phyloP scores from a whole-genome alignment of 306 rosid species.

The Cucurbita argyrosperma region DNA sequence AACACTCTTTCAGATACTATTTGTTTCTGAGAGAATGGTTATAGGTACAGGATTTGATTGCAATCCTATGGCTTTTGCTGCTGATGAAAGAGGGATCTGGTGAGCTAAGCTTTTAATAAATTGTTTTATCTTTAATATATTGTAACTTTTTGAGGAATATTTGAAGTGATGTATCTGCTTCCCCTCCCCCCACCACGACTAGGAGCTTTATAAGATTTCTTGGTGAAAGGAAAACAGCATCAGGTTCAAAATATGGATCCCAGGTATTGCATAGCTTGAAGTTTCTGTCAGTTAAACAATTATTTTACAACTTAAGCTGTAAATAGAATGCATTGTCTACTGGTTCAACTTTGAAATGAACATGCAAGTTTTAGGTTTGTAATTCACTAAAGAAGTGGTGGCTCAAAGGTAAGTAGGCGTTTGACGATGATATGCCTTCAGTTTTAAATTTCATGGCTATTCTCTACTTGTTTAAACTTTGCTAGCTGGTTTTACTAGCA shows the following conservation, averaged over 20 bases:
- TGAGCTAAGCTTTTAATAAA: slow-evolving; percentile 19
- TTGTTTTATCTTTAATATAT: background rate
- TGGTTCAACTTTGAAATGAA: background rate
- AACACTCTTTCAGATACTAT: slow-evolving; percentile 56
- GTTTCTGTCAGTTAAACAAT: background rate
- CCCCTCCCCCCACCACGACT: background rate
- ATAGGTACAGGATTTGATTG: slow-evolving; percentile 91
- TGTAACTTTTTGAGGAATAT: slow-evolving; percentile 9
- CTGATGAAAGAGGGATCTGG: slow-evolving; percentile 84
- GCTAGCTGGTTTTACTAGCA: background rate
- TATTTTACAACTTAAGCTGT: background rate
- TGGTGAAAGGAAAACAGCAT: slow-evolving; percentile 56
- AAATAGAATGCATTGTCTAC: background rate
- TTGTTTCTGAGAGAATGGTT: slow-evolving; percentile 74
- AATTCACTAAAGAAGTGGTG: background rate
- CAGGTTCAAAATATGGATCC: slow-evolving; percentile 61
- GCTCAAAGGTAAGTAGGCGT: background rate
- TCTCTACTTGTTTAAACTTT: background rate
- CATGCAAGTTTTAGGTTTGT: background rate
- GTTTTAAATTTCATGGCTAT: background rate
- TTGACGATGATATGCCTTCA: background rate
- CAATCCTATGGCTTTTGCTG: slow-evolving; percentile 76
- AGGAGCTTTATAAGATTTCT: slow-evolving; percentile 82
- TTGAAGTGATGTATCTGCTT: slow-evolving; percentile 9
- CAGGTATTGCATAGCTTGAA: slow-evolving; percentile 31